Percentiles rank a stretch among this genome's conserved stretches.
Conservation (phyloP, 2,329 filamentous ascomycete genomes). For the Zopfia rhizophila region DNA sequence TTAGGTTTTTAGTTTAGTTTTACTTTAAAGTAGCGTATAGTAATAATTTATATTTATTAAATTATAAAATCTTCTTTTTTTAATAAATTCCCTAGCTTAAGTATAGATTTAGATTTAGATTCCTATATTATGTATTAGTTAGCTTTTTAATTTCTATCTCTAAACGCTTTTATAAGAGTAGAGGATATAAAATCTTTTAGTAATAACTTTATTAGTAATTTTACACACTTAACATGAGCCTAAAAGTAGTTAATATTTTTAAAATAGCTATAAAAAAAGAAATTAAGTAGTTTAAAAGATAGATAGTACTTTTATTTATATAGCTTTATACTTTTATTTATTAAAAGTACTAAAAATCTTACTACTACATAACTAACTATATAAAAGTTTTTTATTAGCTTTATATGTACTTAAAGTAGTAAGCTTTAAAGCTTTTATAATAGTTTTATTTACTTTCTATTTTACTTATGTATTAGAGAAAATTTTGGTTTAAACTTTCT, state of each 20-base stretch:
- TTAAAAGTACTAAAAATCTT: conserved; percentile 19
- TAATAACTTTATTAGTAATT: conserved; percentile 12
- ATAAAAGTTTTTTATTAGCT: conserved; percentile 15
- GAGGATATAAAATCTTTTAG: no score
- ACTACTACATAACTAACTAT: conserved; percentile 11
- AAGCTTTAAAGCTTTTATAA: conserved; percentile 14
- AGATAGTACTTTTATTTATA: conserved; percentile 13
- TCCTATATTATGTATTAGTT: conserved; percentile 2
- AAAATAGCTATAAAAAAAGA: conserved; percentile 16
- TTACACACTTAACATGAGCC: conserved; percentile 7
- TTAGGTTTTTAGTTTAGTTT: conserved; percentile 16
- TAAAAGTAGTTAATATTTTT: conserved; percentile 14
- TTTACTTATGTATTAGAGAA: conserved; percentile 39
- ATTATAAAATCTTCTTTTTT: conserved; percentile 9
- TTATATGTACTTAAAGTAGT: conserved; percentile 10
- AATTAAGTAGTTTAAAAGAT: conserved; percentile 13
- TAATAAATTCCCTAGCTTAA: conserved; percentile 4
- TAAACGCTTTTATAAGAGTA: conserved; percentile 14
- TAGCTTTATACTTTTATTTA: conserved; percentile 12
- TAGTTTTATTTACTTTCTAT: conserved; percentile 31
- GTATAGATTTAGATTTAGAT: no score
- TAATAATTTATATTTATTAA: conserved; percentile 15
- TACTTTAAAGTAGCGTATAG: conserved; percentile 17
- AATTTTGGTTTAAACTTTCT: conserved; percentile 45
- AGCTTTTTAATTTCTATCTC: no score